Evolutionary conservation across 768 basidiomycete genomes (phyloP).

Genomic region (Leccinum obscurum): DNA sequence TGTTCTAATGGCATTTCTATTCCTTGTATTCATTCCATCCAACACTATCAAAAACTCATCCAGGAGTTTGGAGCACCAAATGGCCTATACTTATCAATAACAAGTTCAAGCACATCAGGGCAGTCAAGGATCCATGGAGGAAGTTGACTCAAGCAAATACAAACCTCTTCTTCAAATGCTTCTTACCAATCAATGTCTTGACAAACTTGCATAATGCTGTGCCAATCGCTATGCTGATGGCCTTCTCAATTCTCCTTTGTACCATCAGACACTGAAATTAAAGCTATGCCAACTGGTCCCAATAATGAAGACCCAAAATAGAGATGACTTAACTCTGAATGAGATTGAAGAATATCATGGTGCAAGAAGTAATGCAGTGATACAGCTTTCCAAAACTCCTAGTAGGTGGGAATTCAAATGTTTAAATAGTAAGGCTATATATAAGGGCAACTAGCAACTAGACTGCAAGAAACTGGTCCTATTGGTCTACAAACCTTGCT

Average conservation of each 20-base stretch:
- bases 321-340: neutral
- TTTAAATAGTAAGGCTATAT: neutral
- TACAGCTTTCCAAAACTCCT: neutral
- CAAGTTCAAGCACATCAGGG: neutral
- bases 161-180: no score
- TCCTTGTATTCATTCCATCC: neutral
- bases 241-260: neutral
- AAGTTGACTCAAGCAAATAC: no score
- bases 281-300: neutral
- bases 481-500: no score
- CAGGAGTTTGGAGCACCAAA: neutral
- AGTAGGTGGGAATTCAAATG: neutral
- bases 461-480: no score
- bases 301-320: neutral
- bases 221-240: no score
- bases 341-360: neutral
- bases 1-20: neutral
- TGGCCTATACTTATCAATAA: neutral
- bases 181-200: neutral
- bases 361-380: neutral
- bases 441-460: no score
- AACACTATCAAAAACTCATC: neutral
- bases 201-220: no score
- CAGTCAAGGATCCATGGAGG: neutral
- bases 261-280: neutral